Base-by-base conservation (phyloP, 106 monocot genomes). In the Posidonia australis region DNA sequence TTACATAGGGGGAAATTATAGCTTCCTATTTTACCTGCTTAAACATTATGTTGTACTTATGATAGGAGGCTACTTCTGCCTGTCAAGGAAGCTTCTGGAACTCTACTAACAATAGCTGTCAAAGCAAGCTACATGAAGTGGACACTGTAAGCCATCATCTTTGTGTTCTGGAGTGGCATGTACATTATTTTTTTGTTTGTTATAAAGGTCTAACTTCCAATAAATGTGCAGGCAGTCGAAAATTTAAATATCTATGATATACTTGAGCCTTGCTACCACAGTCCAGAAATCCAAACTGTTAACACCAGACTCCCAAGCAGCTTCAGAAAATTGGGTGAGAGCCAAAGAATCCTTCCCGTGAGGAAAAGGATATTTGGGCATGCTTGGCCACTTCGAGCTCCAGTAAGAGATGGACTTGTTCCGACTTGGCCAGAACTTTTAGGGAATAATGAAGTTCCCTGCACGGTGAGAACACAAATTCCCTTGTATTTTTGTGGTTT, bases 321-420 rank as follows among this genome's bases (percentile, higher is more conserved):
- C 66, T 94, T 89, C 76, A 79, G 83, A 70, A 78, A 42, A 36
- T 73, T 94, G 55, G 93, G 93, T 46, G 79, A 86, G 64, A 86
- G 83, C 27, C 48, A 74, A 18, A 79, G 73, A 65, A 79, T 86
- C 61, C 58, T 90, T 14, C 81, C 78, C 48, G 84, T 89, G 45
- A 81, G 93, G 57, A 89, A 82, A 74, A 86, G 93, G 72, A 89
- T 94, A 70, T 84, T 86, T 76, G 93, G 93, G 13, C 93, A 89
- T 54, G 71, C 93, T 60, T 94, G 89, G 93, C 93, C 93, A 60
- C 51, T 84, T 17, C 79, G 89, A 78, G 93, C 93, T 70, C 74
- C 83, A 43, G 89, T 94, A 7, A 82, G 59, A 78, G 84, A 81
- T 31, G 93, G 93, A 42, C 89, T 70, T 52, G 86, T 94, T 66